Base-by-base conservation (phyloP, 495 filamentous ascomycete species). In the Aspergillus coremiiformis region DNA sequence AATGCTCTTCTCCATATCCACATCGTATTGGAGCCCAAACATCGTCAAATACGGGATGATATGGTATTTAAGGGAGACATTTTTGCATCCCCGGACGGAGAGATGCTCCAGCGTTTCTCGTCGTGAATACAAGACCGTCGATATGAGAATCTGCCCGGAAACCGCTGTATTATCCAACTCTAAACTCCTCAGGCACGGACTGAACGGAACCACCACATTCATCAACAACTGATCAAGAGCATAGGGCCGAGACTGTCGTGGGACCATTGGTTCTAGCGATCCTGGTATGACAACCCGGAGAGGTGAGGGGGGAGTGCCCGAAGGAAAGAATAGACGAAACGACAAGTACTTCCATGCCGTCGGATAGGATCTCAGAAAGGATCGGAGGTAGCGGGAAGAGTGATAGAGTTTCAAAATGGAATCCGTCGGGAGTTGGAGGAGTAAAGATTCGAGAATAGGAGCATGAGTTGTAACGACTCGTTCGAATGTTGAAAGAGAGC, bases 51-150 rank as follows among this genome's bases (percentile, higher is more conserved):
- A 84, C 3, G 80, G 80, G 29, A 83, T 71, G 49, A 84, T 77
- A 49, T 84, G 80, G 55, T 84, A 84, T 62, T 84, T 84, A 43
- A 84, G 67, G 15, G 80, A 83, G 26, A 84, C 80, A 64, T 84
- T 81, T 62, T 84, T 83, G 72, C 80, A 84, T 7, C 80, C 80
- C 8, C 80, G 74, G 30, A 83, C 75, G 5, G 80, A 84, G 17
- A 84, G 68, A 54, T 84, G 80, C 56, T 79, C 72, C 47, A 84
- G 55, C 0, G 76, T 78, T 45, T 75, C 71, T 23, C 73, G 67
- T 27, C 77, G 72, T n/a, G 74, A 66, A 44, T 76, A 68, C 42
- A 82, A 60, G 21, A 84, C 76, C 3, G 66, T 78, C 27, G 72
- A 73, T 11, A 74, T 75, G 24, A 84, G 68, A 30, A 76, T 76